Base-by-base conservation (phyloP, 1,139 yeast genomes). In the Kazachstania sp. region DNA sequence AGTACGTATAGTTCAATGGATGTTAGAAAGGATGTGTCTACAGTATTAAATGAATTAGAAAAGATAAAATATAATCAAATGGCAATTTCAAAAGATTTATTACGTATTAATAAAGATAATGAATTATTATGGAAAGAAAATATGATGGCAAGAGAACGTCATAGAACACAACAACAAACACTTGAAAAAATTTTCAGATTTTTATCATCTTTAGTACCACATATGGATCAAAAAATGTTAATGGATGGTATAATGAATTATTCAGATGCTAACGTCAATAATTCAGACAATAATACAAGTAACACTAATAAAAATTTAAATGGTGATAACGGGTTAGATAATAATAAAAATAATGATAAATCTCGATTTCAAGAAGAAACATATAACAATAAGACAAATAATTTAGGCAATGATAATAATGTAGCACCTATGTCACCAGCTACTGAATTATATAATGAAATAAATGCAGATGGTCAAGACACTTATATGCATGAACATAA, bases 81-180 rank as follows among this genome's bases (percentile, higher is more conserved):
- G 53, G 78, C 86, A 11, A 85, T 92, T 26, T 78, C 88, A 3
- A 95, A 88, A 54, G 97, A 92, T 60, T 71, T 92, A 50, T 71
- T 83, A 55, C 73, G 97, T 50, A 80, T 92, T 37, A 75, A 90
- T 53, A 83, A 82, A 54, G 98, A 94, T 61, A 92, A 92, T 65
- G 90, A 87, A 62, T 69, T 87, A 56, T 70, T 92, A 45, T 92
- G 98, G 98, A 81, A 82, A 51, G 98, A 92, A 63, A 83, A 87
- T 60, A 81, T 75, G 59, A 70, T 82, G 48, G 83, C 94, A 4
- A 72, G 97, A 48, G 97, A 92, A 63, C 78, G 94, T 51, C 86
- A 88, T 63, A 79, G 83, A 54, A 75, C 83, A 39, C 98, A 92
- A 63, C 81, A 90, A 34, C 90, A 86, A 54, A 87, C 96, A 23